Evolutionary conservation across 306 rosid genomes (phyloP).

Genomic region (Echinosophora koreensis): DNA sequence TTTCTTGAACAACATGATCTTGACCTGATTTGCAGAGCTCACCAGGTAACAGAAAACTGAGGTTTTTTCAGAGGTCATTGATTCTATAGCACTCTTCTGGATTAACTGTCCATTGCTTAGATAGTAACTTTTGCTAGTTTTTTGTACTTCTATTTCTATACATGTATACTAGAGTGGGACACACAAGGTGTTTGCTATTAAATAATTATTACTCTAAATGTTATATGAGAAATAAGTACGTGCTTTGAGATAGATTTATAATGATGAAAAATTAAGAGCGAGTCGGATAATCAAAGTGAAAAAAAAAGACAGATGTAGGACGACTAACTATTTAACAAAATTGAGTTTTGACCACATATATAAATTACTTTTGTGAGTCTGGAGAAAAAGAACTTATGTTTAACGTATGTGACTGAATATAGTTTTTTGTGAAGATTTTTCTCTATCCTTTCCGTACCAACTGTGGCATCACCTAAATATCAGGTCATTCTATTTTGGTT

Average conservation of each 20-base stretch:
- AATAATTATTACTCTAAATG: slow-evolving; percentile 2
- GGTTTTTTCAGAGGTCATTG: slow-evolving; percentile 13
- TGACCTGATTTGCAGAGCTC: slow-evolving; percentile 85
- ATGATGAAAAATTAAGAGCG: slow-evolving; percentile 4
- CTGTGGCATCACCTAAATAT: neutral
- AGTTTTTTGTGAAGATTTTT: slow-evolving; percentile 19
- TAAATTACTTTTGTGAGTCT: slow-evolving; percentile 6
- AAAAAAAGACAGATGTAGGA: slow-evolving; percentile 4
- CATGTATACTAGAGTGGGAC: slow-evolving; percentile 13
- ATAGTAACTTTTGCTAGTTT: slow-evolving; percentile 1
- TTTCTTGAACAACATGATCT: slow-evolving; percentile 83
- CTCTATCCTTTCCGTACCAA: slow-evolving; percentile 42
- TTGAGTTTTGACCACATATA: slow-evolving; percentile 13
- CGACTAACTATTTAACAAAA: slow-evolving; percentile 1
- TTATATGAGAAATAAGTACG: neutral
- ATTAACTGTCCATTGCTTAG: slow-evolving; percentile 12
- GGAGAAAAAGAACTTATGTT: neutral
- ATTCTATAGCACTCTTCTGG: slow-evolving; percentile 9
- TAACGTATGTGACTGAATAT: neutral
- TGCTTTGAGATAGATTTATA: slow-evolving; percentile 15
- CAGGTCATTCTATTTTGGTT: slow-evolving; percentile 18
- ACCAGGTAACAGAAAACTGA: slow-evolving; percentile 63
- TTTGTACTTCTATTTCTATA: slow-evolving; percentile 25
- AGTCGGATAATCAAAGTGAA: neutral
- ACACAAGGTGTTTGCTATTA: slow-evolving; percentile 9